Evolutionary conservation across 805 yeast genomes (phyloP).

Genomic region (Soucietia sequanensis): DNA sequence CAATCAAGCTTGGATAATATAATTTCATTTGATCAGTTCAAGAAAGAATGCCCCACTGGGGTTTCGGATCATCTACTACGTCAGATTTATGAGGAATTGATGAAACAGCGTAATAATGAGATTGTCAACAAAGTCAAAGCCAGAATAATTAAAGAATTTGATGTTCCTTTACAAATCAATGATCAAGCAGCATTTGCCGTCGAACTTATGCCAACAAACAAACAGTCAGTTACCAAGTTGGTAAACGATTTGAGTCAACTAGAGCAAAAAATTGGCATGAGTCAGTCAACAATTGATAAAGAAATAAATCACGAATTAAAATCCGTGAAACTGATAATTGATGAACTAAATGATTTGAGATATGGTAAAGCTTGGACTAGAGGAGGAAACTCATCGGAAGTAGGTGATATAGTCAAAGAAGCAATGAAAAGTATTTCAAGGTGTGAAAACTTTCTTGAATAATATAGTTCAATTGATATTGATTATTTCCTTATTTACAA

Average conservation of each 20-base stretch:
- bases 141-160: slow-evolving; percentile 16
- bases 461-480: no score
- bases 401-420: slow-evolving; percentile 13
- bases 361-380: slow-evolving; percentile 18
- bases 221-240: slow-evolving; percentile 9
- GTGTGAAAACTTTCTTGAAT: slow-evolving; percentile 8
- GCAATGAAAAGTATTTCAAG: slow-evolving; percentile 11
- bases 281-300: slow-evolving; percentile 15
- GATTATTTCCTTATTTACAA: not conserved
- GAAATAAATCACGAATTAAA: slow-evolving; percentile 11
- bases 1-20: slow-evolving; percentile 15
- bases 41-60: slow-evolving; percentile 12
- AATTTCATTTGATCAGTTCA: slow-evolving; percentile 18
- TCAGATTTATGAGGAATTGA: slow-evolving; percentile 12
- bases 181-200: not conserved
- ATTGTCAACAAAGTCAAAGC: slow-evolving; percentile 4
- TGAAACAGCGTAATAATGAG: slow-evolving; percentile 8
- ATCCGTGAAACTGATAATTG: slow-evolving; percentile 16
- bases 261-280: slow-evolving; percentile 22
- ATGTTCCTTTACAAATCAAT: slow-evolving; percentile 19
- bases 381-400: slow-evolving; percentile 13
- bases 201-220: slow-evolving; percentile 1
- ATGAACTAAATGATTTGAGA: slow-evolving; percentile 25
- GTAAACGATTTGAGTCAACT: slow-evolving; percentile 22
- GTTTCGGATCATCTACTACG: slow-evolving; percentile 4